These are phyloP conservation scores for Castanea crenata DNA, from an alignment of 306 rosid species.

Conservation along the genomic window DNA sequence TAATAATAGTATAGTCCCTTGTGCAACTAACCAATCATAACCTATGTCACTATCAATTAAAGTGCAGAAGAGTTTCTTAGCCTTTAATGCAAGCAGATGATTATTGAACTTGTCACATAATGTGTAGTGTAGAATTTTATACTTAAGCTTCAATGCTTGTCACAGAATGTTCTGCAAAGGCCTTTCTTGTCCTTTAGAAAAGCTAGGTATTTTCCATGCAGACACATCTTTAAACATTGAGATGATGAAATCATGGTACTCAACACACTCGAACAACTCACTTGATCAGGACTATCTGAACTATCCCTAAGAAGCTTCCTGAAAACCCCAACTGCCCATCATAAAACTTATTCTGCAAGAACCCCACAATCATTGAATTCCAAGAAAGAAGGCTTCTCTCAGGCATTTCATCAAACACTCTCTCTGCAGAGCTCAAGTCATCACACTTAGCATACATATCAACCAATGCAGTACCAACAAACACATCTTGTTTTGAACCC, in stretches of 20 bases:
- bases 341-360: slow-evolving; percentile 39
- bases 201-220: neutral
- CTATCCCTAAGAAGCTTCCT: slow-evolving; percentile 25
- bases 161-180: neutral
- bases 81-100: no score
- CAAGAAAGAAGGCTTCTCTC: slow-evolving; percentile 49
- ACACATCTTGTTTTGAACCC: slow-evolving; percentile 33
- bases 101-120: no score
- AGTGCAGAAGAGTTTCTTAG: no score
- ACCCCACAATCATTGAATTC: slow-evolving; percentile 57
- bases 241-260: slow-evolving; percentile 24
- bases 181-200: neutral
- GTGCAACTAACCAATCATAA: no score
- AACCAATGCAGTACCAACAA: slow-evolving; percentile 47
- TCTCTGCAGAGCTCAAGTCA: slow-evolving; percentile 29
- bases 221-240: neutral
- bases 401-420: slow-evolving; percentile 63
- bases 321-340: slow-evolving; percentile 36
- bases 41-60: no score
- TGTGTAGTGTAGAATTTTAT: neutral
- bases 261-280: slow-evolving; percentile 48
- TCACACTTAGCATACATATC: slow-evolving; percentile 51
- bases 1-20: neutral
- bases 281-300: slow-evolving; percentile 43
- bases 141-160: neutral